phyloP scores from a whole-genome alignment of 164 flowering plant species.

The Nymphaea thermarum region DNA sequence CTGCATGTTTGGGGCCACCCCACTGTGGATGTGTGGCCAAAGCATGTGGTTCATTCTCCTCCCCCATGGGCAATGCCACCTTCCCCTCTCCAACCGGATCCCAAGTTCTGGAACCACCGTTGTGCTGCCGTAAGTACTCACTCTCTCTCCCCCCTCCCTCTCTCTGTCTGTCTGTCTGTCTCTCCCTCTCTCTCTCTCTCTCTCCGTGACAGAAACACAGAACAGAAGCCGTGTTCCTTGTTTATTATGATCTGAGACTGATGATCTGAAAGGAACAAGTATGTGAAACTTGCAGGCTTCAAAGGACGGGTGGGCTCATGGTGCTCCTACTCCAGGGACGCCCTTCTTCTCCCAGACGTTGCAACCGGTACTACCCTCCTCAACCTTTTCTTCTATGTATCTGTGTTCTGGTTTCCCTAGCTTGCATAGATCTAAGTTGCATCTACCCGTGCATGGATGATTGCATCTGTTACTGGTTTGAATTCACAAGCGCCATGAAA shows the following conservation, averaged over 20 bases:
- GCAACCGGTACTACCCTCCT: background rate
- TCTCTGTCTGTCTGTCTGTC: background rate
- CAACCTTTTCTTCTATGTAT: no score
- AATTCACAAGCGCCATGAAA: no score
- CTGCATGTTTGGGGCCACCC: conserved; percentile 99
- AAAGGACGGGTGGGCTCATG: conserved; percentile 22
- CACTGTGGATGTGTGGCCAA: conserved; percentile 68
- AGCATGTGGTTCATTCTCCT: conserved; percentile 33
- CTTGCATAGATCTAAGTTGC: no score
- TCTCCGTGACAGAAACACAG: no score
- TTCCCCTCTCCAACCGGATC: conserved; percentile 11
- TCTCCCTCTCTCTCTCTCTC: background rate
- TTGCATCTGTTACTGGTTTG: no score
- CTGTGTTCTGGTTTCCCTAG: no score
- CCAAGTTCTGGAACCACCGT: conserved; percentile 42
- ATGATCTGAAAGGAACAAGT: background rate
- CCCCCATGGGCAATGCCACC: conserved; percentile 15
- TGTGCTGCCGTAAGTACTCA: conserved; percentile 31
- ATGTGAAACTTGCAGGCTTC: conserved; percentile 1
- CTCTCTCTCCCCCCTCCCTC: conserved; percentile 1
- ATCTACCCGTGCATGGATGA: no score
- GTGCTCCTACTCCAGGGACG: conserved; percentile 37
- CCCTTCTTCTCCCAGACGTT: conserved; percentile 36
- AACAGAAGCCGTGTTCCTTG: no score
- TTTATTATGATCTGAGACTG: background rate